A percentile compares a stretch with the other conserved stretches of the same genome.
These are phyloP conservation scores for Calycina herbarum DNA, from an alignment of 2,329 filamentous ascomycete species.

Conservation along the genomic window DNA sequence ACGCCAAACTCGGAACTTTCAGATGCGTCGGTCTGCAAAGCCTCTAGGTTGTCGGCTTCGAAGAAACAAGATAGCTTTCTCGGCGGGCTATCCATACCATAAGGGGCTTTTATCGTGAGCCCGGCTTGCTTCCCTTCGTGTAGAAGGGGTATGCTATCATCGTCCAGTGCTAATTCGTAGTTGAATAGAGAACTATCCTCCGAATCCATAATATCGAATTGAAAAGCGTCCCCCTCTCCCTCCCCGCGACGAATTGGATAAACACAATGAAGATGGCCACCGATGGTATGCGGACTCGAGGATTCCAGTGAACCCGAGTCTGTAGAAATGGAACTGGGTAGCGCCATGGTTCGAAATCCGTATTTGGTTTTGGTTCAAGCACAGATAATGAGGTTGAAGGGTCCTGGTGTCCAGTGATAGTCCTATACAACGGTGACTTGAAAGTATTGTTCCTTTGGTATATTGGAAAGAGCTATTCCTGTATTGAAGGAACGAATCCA, in stretches of 20 bases:
- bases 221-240: not conserved
- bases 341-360: not conserved
- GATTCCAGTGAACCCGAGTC: not conserved
- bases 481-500: no score
- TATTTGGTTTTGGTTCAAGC: not conserved
- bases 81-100: not conserved
- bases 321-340: not conserved
- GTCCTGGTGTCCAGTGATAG: not conserved
- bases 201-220: not conserved
- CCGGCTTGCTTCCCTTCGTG: not conserved
- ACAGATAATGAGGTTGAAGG: not conserved
- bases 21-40: not conserved
- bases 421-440: not conserved
- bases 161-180: not conserved
- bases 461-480: not conserved
- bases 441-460: not conserved
- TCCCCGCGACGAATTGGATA: not conserved
- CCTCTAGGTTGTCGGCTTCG: not conserved
- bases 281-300: not conserved
- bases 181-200: not conserved
- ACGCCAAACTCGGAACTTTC: not conserved
- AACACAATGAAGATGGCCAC: not conserved
- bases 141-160: not conserved
- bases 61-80: not conserved
- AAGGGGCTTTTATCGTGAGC: not conserved